Base-by-base conservation (phyloP, 2,329 filamentous ascomycete genomes). In the Dendryphion nanum region DNA sequence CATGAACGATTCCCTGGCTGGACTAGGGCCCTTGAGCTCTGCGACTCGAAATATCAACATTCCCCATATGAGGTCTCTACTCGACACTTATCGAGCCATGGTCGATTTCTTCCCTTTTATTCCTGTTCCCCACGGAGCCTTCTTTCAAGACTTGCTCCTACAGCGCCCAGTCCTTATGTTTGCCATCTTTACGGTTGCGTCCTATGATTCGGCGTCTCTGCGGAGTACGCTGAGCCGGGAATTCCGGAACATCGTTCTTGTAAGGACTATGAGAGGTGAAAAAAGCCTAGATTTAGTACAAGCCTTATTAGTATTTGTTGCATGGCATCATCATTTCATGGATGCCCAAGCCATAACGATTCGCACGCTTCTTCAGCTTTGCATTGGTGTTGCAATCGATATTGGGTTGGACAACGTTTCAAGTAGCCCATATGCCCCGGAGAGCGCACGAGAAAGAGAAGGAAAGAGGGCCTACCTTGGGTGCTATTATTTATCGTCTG, bases 271-370 rank as follows among this genome's bases (percentile, higher is more conserved):
- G 57, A 61, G 57, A 17, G 61, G 61, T 3, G 59, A 63, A 34
- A 64, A 61, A 42, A 63, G 51, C 23, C 26, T 63, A 18, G 61
- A 64, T 40, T 32, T 64, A 19, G 40, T 64, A 17, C 59, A 63
- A 28, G 57, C 50, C 3, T 39, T 64, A 18, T 40, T 64, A 12
- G 51, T 63, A 10, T 64, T 63, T 33, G 58, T 63, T 35, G 61
- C 61, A 4, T 64, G 61, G 61, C 61, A 64, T 24, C 61, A 64
- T 20, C 60, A 60, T 33, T 64, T 63, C 29, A 63, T 63, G 59
- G 59, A 64, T 32, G 37, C 53, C 18, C 53, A 63, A 20, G 57
- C 59, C 6, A 50, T 62, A 19, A 63, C 61, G 1, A 53, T 63
- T 21, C 53, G 57, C 12, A 55, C 62, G 48, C 54, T 64, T 20